Evolutionary conservation across 2,329 filamentous ascomycete genomes (phyloP).

Genomic region (Pseudogymnoascus sp.): DNA sequence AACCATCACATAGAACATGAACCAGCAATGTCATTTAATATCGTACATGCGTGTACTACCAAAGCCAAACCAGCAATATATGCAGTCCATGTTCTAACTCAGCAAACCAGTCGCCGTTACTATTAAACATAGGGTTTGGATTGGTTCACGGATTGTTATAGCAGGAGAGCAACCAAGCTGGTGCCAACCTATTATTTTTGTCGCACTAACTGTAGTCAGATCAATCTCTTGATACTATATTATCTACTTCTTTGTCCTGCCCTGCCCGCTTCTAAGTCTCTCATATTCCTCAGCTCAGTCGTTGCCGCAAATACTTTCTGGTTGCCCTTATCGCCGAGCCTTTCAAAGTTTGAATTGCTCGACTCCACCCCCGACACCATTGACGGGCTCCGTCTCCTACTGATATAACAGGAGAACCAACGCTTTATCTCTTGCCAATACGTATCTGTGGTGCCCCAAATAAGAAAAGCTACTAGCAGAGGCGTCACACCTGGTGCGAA

Average conservation of each 20-base stretch:
- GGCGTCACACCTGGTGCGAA: slow-evolving; percentile 13
- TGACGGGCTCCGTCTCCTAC: background rate
- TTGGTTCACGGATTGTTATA: background rate
- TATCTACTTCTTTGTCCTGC: background rate
- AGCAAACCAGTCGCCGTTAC: background rate
- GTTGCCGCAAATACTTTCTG: background rate
- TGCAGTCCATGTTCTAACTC: background rate
- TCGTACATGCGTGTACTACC: background rate
- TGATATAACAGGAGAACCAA: background rate
- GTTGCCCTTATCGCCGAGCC: background rate
- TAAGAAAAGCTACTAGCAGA: background rate
- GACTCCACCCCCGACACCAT: background rate
- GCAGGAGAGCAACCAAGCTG: background rate
- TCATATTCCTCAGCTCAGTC: background rate
- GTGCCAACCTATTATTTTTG: background rate
- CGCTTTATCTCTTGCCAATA: background rate
- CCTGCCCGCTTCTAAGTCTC: background rate
- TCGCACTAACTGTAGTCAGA: too few relatives aligned
- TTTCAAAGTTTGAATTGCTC: background rate
- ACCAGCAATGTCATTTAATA: slow-evolving; percentile 3
- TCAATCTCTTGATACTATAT: background rate
- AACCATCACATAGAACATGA: background rate
- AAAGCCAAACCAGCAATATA: background rate
- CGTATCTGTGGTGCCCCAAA: slow-evolving; percentile 11
- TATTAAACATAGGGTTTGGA: background rate